Base-by-base conservation (phyloP, 805 yeast species). In the Saccharomyces kudriavzevii region DNA sequence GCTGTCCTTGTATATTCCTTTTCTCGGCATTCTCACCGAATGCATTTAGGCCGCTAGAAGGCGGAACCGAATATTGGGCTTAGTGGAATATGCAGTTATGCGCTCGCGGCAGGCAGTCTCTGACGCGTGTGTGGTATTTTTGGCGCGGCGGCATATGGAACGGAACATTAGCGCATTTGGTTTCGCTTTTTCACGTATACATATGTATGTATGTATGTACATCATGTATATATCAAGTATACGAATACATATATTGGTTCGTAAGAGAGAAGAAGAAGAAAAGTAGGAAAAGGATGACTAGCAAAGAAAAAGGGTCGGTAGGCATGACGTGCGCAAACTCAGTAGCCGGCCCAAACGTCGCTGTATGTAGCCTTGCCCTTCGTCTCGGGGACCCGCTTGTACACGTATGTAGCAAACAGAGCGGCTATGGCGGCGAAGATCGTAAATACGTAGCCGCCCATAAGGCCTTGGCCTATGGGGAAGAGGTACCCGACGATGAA, bases 371-470 rank as follows among this genome's bases (percentile, higher is more conserved):
- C 22, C 48, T 58, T 62, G 14, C 63, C 61, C 43, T 58, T 61
- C 2, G 64, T 61, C 30, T 61, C 64, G 4, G 64, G 64, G 0
- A 61, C 51, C 47, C 65, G 65, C 25, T 40, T 31, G 35, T 83
- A 83, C 11, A 70, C 54, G 52, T 62, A 66, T 5, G 51, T 25
- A 29, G 73, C 75, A 59, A 85, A 80, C 2, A 71, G 50, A 1
- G 70, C 70, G 61, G 91, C 81, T 59, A 81, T 76, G 3, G 69
- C 52, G 0, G 91, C 82, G 69, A 94, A 91, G 9, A 88, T 65
- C 53, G 82, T 74, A 72, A 88, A 94, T 28, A 87, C 89, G 48
- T 79, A 81, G 0, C 96, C 90, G 9, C 96, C 97, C 43, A 91
- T 67, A 53, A 69, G 57, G 13, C 73, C 70, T 66, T 85, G 83